A percentile compares a stretch with the other conserved stretches of the same genome.
Conservation (phyloP, 2,329 filamentous ascomycete genomes). For the Talaromyces sp. region DNA sequence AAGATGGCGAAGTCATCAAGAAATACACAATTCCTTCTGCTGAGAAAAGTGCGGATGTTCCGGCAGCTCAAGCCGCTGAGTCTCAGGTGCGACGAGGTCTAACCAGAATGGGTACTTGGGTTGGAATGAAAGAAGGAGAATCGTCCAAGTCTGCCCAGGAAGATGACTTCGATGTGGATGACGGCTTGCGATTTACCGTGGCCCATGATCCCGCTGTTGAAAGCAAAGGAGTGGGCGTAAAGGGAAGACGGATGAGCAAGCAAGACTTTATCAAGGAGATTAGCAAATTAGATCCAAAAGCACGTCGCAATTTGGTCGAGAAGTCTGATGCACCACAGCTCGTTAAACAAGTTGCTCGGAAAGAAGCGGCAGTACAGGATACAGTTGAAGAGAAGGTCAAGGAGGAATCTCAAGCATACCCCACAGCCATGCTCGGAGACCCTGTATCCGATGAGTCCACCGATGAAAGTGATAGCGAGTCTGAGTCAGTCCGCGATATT, state of each 20-base stretch:
- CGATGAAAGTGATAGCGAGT: slow-evolving; percentile 7
- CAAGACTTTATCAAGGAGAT: slow-evolving; percentile 61
- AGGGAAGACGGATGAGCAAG: slow-evolving; percentile 59
- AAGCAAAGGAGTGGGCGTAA: slow-evolving; percentile 35
- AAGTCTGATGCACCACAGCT: slow-evolving; percentile 37
- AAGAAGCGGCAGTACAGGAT: slow-evolving; percentile 20
- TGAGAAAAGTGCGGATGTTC: slow-evolving; percentile 27
- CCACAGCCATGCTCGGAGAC: slow-evolving; percentile 10
- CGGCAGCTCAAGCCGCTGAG: slow-evolving; percentile 25
- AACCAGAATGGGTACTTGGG: slow-evolving; percentile 57
- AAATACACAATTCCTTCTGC: slow-evolving; percentile 58
- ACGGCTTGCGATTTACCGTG: slow-evolving; percentile 58
- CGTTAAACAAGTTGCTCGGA: slow-evolving; percentile 35
- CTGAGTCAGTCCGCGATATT: slow-evolving; percentile 19
- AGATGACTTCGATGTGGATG: slow-evolving; percentile 28
- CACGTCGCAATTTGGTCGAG: slow-evolving; percentile 45
- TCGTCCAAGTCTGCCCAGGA: slow-evolving; percentile 26
- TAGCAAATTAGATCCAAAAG: slow-evolving; percentile 55
- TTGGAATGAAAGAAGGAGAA: slow-evolving; percentile 38
- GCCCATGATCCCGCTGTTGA: slow-evolving; percentile 40
- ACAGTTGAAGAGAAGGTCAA: slow-evolving; percentile 23
- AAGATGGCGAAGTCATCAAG: slow-evolving; percentile 64
- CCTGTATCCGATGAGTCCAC: slow-evolving; percentile 10
- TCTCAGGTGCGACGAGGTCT: slow-evolving; percentile 48
- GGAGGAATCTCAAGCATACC: slow-evolving; percentile 11